phyloP scores from a whole-genome alignment of 148 eudicot genomes.

The Rhododendron williamsianum region DNA sequence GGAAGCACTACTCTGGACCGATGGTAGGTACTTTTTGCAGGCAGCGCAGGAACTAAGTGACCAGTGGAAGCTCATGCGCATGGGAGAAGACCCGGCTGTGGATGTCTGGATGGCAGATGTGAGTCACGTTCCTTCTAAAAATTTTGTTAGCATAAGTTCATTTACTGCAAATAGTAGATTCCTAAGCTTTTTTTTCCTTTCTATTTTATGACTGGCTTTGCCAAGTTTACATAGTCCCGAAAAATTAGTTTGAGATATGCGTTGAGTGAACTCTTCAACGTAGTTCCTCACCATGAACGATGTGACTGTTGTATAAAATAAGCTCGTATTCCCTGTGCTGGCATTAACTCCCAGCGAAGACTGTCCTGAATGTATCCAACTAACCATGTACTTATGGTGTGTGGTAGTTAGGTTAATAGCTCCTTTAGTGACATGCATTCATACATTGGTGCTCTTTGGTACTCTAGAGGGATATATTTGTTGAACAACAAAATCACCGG shows the following conservation, averaged over 20 bases:
- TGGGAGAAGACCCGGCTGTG: constrained; percentile 78
- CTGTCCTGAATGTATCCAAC: not conserved
- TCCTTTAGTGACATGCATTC: not conserved
- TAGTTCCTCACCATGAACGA: not conserved
- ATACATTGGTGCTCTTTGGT: not conserved
- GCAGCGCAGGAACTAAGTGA: constrained; percentile 61
- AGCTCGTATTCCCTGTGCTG: not conserved
- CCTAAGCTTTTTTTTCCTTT: not conserved
- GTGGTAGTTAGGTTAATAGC: not conserved
- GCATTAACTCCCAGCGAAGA: not conserved
- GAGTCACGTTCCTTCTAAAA: constrained; percentile 28
- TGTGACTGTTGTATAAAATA: not conserved
- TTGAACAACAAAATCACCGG: not conserved
- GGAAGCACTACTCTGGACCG: constrained; percentile 93
- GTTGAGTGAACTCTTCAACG: not conserved
- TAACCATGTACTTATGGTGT: not conserved
- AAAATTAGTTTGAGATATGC: not conserved
- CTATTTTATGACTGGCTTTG: not conserved
- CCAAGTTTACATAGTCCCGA: not conserved
- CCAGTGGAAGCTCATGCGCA: constrained; percentile 93
- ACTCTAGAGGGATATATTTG: not conserved
- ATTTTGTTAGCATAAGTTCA: not conserved
- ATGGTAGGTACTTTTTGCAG: constrained; percentile 92
- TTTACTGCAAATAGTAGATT: not conserved
- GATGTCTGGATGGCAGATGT: constrained; percentile 91